These are phyloP conservation scores for Lactarius indigo DNA, from an alignment of 768 basidiomycete genomes.

Conservation along the genomic window DNA sequence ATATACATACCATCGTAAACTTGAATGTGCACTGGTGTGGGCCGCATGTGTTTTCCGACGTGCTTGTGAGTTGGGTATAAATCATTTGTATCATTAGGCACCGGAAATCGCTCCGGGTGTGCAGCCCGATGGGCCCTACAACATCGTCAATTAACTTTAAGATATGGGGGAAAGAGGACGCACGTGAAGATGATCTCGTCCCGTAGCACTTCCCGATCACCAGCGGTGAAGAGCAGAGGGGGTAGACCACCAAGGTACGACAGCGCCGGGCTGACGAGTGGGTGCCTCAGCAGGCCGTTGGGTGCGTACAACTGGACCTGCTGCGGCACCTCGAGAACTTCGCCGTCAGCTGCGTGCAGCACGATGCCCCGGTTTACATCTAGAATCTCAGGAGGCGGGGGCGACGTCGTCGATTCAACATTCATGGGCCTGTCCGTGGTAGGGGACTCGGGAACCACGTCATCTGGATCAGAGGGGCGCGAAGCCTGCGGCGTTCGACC, in stretches of 20 bases:
- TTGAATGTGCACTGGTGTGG: conserved; percentile 87
- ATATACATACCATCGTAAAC: conserved; percentile 77
- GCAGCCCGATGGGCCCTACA: conserved; percentile 87
- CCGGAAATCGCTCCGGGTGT: conserved; percentile 64
- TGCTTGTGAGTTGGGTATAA: conserved; percentile 56
- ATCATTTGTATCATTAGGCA: conserved; percentile 41
- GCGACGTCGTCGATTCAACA: conserved; percentile 46
- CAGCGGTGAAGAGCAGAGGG: conserved; percentile 78
- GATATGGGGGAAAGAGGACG: conserved; percentile 30
- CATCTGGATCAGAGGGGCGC: neutral
- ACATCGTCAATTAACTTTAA: neutral
- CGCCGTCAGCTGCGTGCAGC: conserved; percentile 46
- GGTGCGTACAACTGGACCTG: conserved; percentile 87
- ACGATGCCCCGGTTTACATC: conserved; percentile 43
- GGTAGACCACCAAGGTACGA: conserved; percentile 88
- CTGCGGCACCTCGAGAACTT: conserved; percentile 49
- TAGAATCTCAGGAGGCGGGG: conserved; percentile 37
- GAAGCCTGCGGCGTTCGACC: neutral
- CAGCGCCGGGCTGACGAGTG: conserved; percentile 76
- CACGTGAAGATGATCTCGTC: conserved; percentile 90
- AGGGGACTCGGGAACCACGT: conserved; percentile 25
- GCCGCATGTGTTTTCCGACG: conserved; percentile 49
- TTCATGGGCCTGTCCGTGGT: conserved; percentile 39
- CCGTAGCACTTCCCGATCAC: conserved; percentile 87
- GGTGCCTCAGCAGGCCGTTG: conserved; percentile 74